These are phyloP conservation scores for Pythium biforme DNA, from an alignment of 352 stramenopile genomes.

Conservation along the genomic window DNA sequence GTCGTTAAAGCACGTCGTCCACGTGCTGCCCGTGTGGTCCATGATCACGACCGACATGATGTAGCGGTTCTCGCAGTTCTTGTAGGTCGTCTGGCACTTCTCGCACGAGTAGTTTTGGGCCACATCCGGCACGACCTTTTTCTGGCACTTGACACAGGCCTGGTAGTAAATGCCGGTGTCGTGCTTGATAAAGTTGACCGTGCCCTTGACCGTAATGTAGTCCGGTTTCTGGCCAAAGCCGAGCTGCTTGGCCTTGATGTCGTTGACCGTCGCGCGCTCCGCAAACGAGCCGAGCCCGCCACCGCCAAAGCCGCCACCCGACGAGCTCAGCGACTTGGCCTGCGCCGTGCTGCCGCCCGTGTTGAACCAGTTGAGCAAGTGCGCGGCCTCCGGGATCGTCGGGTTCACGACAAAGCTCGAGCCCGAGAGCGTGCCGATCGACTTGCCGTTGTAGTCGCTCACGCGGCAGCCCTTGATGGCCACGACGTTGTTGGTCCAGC, in stretches of 20 bases:
- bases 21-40: constrained; percentile 93
- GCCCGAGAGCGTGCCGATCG: constrained; percentile 80
- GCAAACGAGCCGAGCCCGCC: constrained; percentile 78
- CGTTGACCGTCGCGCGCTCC: constrained; percentile 85
- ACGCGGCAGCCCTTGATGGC: constrained; percentile 95
- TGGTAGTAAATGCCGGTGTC: constrained; percentile 89
- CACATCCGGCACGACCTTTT: constrained; percentile 91
- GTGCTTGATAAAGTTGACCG: constrained; percentile 97
- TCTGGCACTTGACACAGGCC: constrained; percentile 87
- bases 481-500: constrained; percentile 90
- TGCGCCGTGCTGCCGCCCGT: constrained; percentile 64
- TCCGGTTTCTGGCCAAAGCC: constrained; percentile 96
- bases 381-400: constrained; percentile 79
- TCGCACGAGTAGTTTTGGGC: constrained; percentile 96
- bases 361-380: constrained; percentile 87
- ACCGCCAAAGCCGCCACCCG: constrained; percentile 70
- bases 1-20: constrained; percentile 97
- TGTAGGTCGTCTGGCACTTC: constrained; percentile 95
- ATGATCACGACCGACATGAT: constrained; percentile 93
- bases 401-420: constrained; percentile 86
- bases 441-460: constrained; percentile 93
- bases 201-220: constrained; percentile 96
- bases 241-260: constrained; percentile 95
- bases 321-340: constrained; percentile 77
- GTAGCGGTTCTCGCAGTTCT: constrained; percentile 93